A percentile compares a stretch with the other conserved stretches of the same genome.
These are phyloP conservation scores for Chlamydomonas eustigma DNA, from an alignment of 139 green algal species.

Conservation along the genomic window DNA sequence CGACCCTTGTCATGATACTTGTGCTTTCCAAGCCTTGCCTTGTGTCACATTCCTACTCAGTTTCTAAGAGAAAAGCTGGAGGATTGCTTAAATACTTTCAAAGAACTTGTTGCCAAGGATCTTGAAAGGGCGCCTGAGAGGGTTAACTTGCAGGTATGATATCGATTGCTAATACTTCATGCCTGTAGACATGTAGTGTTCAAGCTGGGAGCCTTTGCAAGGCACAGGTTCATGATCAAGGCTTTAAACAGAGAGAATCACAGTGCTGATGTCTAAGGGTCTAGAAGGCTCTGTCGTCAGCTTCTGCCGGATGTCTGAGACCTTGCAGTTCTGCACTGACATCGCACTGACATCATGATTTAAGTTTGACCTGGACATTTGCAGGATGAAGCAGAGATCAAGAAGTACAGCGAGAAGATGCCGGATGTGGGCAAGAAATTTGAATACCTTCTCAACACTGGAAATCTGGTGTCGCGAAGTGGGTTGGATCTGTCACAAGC, in stretches of 20 bases:
- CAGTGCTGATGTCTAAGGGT: too few relatives aligned
- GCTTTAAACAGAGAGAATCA: too few relatives aligned
- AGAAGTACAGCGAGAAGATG: constrained; percentile 28
- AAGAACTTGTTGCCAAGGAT: constrained; percentile 34
- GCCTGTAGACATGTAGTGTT: background rate
- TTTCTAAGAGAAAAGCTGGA: constrained; percentile 65
- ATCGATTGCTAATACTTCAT: background rate
- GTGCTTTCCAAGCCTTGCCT: background rate
- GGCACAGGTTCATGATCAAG: too few relatives aligned
- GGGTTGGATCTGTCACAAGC: constrained; percentile 79
- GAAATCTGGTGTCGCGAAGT: constrained; percentile 77
- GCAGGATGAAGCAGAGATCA: constrained; percentile 18
- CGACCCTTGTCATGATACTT: too few relatives aligned
- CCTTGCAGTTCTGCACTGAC: too few relatives aligned
- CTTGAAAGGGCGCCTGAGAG: constrained; percentile 24
- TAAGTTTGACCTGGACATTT: background rate
- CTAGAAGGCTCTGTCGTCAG: too few relatives aligned
- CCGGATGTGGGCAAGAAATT: constrained; percentile 68
- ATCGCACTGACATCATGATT: background rate
- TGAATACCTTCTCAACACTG: constrained; percentile 93
- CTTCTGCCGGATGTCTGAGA: too few relatives aligned
- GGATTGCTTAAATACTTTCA: constrained; percentile 46
- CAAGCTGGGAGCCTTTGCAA: constrained; percentile 3
- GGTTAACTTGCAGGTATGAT: constrained; percentile 46
- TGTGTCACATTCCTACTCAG: background rate